These are phyloP conservation scores for Yueomyces sp. DNA, from an alignment of 1,139 yeast species.

Conservation along the genomic window DNA sequence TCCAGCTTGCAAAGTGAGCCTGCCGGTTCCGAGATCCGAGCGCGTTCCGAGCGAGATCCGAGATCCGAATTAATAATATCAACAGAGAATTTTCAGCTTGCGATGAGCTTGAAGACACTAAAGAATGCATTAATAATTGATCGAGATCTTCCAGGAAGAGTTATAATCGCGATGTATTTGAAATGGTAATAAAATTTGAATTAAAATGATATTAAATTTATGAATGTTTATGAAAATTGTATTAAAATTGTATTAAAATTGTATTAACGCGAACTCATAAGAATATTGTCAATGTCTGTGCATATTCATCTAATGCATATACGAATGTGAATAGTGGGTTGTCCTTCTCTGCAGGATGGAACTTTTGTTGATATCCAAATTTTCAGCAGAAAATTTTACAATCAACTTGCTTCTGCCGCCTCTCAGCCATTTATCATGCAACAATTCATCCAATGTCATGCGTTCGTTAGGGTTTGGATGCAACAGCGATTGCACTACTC, in stretches of 20 bases:
- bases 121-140: too few species aligned
- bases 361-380: background rate
- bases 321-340: background rate
- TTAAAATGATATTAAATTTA: too few species aligned
- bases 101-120: too few species aligned
- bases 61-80: too few species aligned
- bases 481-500: background rate
- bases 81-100: too few species aligned
- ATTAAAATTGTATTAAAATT: too few species aligned
- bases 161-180: too few species aligned
- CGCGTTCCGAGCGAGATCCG: too few species aligned
- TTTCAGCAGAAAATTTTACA: background rate
- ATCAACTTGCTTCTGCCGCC: background rate
- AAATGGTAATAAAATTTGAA: background rate
- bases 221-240: background rate
- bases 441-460: background rate
- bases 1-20: too few species aligned
- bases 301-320: background rate
- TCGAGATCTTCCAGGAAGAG: too few species aligned
- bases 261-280: background rate
- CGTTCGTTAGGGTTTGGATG: background rate
- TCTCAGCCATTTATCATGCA: background rate
- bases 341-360: background rate
- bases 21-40: too few species aligned
- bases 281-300: background rate